Conservation (phyloP, 1,139 yeast genomes). For the Debaryomyces coudertii region DNA sequence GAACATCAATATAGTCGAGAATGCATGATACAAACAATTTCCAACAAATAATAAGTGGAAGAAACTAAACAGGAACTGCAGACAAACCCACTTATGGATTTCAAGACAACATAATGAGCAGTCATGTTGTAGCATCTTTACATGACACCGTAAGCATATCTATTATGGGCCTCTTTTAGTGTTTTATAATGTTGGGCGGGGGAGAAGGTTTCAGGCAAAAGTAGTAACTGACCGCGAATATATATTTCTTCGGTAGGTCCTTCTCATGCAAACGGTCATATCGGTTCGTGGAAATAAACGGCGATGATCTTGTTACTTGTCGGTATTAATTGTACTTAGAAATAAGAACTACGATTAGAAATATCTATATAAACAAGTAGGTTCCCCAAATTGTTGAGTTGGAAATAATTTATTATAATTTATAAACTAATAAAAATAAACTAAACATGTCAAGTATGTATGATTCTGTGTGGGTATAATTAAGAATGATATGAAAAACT, state of each 20-base stretch:
- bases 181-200: neutral
- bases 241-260: neutral
- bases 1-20: too few species aligned
- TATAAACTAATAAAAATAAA: neutral
- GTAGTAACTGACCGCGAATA: slow-evolving; percentile 1
- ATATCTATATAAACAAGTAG: neutral
- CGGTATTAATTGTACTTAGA: slow-evolving; percentile 6
- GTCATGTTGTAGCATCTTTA: neutral
- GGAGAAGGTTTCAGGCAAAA: neutral
- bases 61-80: neutral
- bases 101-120: neutral
- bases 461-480: neutral
- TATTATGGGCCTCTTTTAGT: neutral
- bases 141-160: neutral
- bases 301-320: neutral
- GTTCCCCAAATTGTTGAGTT: neutral
- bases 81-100: neutral
- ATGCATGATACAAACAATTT: neutral
- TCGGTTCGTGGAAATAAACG: slow-evolving; percentile 3
- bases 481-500: slow-evolving; percentile 4
- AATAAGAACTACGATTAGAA: neutral
- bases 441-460: slow-evolving; percentile 7
- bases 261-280: neutral
- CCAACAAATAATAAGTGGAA: neutral
- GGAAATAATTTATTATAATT: neutral